Evolutionary conservation across 1,284 basidiomycete genomes (phyloP), one percentile per base, ranked within the genome.

Genomic region (Quambalaria eucalypti): DNA sequence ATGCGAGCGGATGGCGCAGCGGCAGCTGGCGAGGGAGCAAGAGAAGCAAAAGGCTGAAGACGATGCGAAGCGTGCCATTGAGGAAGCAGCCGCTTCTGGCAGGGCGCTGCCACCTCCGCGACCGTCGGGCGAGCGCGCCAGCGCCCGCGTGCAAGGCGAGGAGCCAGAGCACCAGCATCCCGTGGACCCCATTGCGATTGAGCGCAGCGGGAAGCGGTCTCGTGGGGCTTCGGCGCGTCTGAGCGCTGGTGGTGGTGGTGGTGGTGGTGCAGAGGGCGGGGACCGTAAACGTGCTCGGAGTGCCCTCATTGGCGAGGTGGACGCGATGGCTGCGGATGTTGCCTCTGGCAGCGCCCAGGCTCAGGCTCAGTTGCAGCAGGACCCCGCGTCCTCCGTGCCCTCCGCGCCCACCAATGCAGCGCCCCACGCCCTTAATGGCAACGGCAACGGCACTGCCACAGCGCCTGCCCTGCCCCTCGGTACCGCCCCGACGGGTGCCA

Each of bases 1-100:
- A 73, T 97, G 92, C 74, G 86, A 87, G 74, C 81, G 87, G 54
- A 93, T 93, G 87, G 87, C 87, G 8, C 81, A 78, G 48, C 80
- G 93, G 30, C 87, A 92, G 77, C 77, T 82, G 58, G 83, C 85
- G 74, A 78, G 88, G 19, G 66, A 71, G 49, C 60, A 59, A 7
- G 64, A 70, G 55, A 61, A 62, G 9, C 44, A 60, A 59, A 77
- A 84, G 67, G 82, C 82, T 21, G 84, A 84, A 57, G 77, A 79
- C 55, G 80, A 79, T 65, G 82, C 81, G 67, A 80, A 78, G 38
- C 31, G 30, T 16, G 12, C 55, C 9, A 57, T 64, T 28, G 61
- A 62, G 4, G 62, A 63, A 16, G 68, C 62, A 40, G 70, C 62
- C 39, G 64, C 62, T 2, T 72, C 62, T 4, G 74, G 77, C 36